A percentile compares a stretch with the other conserved stretches of the same genome.
phyloP scores from a whole-genome alignment of 225 moss, liverwort and hornwort species.

The Pseudoscleropodium purum region DNA sequence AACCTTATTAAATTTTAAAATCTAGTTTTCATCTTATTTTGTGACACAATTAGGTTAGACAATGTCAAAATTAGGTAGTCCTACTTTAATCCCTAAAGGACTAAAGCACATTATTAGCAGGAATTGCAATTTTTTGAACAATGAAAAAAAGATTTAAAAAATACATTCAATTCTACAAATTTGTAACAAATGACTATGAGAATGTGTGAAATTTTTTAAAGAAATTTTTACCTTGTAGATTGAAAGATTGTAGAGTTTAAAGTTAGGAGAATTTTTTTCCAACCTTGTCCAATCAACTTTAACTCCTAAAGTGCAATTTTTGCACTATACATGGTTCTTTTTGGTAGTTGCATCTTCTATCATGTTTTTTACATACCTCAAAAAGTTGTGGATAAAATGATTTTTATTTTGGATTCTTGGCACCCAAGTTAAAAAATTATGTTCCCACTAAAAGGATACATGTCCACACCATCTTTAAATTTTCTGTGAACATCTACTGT shows the following conservation, averaged over 20 bases:
- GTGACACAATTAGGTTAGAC: neutral
- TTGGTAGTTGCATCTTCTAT: too few relatives aligned
- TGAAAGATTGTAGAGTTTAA: neutral
- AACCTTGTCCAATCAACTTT: neutral
- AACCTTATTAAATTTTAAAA: neutral
- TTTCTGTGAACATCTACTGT: neutral
- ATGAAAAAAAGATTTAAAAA: neutral
- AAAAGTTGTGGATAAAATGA: rapidly evolving
- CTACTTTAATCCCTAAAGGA: neutral
- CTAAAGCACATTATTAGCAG: neutral
- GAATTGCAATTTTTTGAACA: neutral
- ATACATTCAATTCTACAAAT: neutral
- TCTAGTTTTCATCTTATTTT: neutral
- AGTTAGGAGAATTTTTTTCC: neutral
- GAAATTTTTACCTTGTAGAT: neutral
- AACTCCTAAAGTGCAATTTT: neutral
- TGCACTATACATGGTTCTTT: too few relatives aligned
- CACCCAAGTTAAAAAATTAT: neutral
- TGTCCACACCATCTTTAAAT: too few relatives aligned
- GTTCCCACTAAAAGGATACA: rapidly evolving
- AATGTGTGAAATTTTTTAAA: neutral
- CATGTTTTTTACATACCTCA: too few relatives aligned
- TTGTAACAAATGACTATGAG: too few relatives aligned
- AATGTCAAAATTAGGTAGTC: neutral
- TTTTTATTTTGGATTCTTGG: rapidly evolving